Conservation (phyloP, 1,284 basidiomycete species). For the Somion occarium region DNA sequence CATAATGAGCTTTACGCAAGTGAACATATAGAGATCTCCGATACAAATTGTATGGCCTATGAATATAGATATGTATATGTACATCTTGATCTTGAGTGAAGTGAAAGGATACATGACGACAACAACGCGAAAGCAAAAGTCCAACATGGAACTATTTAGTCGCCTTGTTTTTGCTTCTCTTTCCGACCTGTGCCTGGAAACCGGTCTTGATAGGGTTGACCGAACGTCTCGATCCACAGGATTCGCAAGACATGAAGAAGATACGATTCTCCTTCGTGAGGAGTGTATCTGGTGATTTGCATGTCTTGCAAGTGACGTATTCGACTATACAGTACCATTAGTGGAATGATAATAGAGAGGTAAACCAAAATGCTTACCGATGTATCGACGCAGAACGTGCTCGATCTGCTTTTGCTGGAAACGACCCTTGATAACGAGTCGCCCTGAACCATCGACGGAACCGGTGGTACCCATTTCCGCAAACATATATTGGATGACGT, state of each 20-base stretch:
- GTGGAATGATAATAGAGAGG: not conserved
- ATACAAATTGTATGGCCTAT: not conserved
- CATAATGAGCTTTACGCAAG: not conserved
- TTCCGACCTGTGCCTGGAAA: constrained; percentile 96
- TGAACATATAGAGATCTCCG: not conserved
- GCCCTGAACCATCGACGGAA: constrained; percentile 88
- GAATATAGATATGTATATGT: not conserved
- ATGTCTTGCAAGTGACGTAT: constrained; percentile 99
- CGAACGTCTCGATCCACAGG: constrained; percentile 88
- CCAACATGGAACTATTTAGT: constrained; percentile 21
- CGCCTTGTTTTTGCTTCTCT: constrained; percentile 70
- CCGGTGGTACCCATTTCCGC: constrained; percentile 98
- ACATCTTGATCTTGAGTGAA: not conserved
- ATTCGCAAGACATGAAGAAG: constrained; percentile 98
- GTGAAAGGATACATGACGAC: not conserved
- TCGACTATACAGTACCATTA: constrained; percentile 58
- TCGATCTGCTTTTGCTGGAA: constrained; percentile 99
- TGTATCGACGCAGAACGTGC: constrained; percentile 95
- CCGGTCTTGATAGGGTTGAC: constrained; percentile 98
- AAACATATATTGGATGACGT: constrained; percentile 97
- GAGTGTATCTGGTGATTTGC: constrained; percentile 96
- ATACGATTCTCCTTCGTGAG: constrained; percentile 98
- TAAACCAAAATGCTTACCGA: constrained; percentile 54
- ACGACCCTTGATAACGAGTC: constrained; percentile 94
- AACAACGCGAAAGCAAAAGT: not conserved